phyloP scores from a whole-genome alignment of 106 monocot genomes.

The Dendrobium huoshanense region DNA sequence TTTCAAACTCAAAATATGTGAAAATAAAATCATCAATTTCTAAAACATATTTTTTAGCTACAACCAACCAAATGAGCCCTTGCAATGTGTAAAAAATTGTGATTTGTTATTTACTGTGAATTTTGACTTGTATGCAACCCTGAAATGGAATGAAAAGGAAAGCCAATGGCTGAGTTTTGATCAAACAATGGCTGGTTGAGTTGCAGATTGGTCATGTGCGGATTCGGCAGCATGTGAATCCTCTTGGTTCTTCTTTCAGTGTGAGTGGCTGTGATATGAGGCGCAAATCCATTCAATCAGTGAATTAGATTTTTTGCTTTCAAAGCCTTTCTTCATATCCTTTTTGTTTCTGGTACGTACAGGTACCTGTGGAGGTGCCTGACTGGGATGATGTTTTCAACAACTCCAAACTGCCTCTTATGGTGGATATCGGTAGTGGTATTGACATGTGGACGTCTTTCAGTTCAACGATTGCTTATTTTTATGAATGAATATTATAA shows the following conservation, averaged over 20 bases:
- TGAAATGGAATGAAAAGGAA: not conserved
- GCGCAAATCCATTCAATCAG: not conserved
- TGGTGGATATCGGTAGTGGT: constrained; percentile 97
- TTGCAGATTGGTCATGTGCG: constrained; percentile 73
- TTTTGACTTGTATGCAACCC: not conserved
- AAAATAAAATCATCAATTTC: not conserved
- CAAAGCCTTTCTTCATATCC: not conserved
- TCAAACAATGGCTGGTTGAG: constrained; percentile 2
- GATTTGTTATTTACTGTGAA: not conserved
- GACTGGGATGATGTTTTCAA: constrained; percentile 63
- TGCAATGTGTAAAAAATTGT: not conserved
- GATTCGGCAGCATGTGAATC: constrained; percentile 95
- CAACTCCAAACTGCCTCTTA: constrained; percentile 63
- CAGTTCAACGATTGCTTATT: not conserved
- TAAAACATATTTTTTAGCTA: not conserved
- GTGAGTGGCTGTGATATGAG: constrained; percentile 24
- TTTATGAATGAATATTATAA: not conserved
- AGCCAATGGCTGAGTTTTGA: not conserved
- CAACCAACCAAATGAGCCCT: not conserved
- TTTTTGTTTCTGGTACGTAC: not conserved
- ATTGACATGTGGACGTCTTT: not conserved
- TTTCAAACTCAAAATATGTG: not conserved
- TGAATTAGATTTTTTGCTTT: not conserved
- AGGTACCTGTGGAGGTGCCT: constrained; percentile 53
- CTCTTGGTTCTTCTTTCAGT: constrained; percentile 61